Evolutionary conservation across 1,284 basidiomycete species (phyloP).

Genomic region (Ceratobasidium sp.): DNA sequence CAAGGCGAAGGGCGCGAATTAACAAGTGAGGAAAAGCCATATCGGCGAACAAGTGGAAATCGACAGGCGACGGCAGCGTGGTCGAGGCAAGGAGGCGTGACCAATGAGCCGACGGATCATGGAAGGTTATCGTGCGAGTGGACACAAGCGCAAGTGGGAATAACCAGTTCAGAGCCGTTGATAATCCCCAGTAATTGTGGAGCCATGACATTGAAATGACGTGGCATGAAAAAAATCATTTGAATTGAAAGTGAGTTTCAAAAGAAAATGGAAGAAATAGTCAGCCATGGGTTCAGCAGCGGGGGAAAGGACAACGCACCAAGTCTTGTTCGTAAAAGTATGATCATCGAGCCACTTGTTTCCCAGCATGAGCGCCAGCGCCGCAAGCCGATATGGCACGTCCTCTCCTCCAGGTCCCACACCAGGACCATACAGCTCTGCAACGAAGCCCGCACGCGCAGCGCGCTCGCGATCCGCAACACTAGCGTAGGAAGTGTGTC

Average conservation of each 20-base stretch:
- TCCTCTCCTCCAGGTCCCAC: slow-evolving; percentile 23
- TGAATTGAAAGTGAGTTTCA: slow-evolving; percentile 1
- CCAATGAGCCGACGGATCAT: neutral
- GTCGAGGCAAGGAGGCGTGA: neutral
- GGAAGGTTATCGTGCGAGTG: too few relatives aligned
- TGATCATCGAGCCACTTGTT: slow-evolving; percentile 95
- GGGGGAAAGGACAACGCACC: slow-evolving; percentile 61
- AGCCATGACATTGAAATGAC: too few relatives aligned
- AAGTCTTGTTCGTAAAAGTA: slow-evolving; percentile 92
- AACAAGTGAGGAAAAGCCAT: neutral
- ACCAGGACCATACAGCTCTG: slow-evolving; percentile 25
- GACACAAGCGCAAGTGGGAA: too few relatives aligned
- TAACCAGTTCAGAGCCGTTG: too few relatives aligned
- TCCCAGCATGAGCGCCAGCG: slow-evolving; percentile 87
- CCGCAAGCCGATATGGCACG: slow-evolving; percentile 57
- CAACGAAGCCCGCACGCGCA: slow-evolving; percentile 34
- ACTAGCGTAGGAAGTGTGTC: slow-evolving; percentile 29
- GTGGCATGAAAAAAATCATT: slow-evolving; percentile 14
- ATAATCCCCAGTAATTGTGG: too few relatives aligned
- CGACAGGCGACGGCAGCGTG: too few relatives aligned
- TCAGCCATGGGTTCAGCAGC: neutral
- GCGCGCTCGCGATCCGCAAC: slow-evolving; percentile 32
- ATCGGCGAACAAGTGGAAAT: neutral
- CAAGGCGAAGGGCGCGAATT: too few relatives aligned
- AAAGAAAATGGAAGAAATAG: slow-evolving; percentile 34